Evolutionary conservation across 169 alveolate species (phyloP), one percentile per base, ranked within the genome.

Genomic region (Plasmodium malariae): DNA sequence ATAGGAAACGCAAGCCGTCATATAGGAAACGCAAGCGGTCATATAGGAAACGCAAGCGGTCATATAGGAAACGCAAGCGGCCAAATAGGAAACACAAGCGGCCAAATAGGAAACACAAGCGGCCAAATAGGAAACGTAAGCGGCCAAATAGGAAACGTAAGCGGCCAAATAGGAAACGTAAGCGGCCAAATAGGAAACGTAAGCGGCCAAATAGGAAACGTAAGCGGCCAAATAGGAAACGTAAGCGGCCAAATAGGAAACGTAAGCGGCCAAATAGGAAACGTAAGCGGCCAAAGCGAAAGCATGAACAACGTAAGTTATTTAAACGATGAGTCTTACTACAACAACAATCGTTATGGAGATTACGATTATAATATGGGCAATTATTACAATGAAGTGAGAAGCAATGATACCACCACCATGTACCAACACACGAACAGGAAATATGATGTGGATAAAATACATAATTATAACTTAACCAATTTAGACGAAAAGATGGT

Each of bases 401-500:
- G 69, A 26, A 72, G 24, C 21, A 59, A 17, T 32, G 71, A 62
- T 2, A 62, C 11, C n/a, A 62, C 12, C n/a, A n/a, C n/a, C n/a
- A n/a, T n/a, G n/a, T n/a, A n/a, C n/a, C n/a, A n/a, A n/a, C n/a
- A n/a, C n/a, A n/a, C n/a, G n/a, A n/a, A n/a, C n/a, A n/a, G n/a
- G n/a, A n/a, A 12, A 26, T 19, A 67, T 24, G 60, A 24, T 48
- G 34, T 3, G 14, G 74, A 17, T 2, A 34, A 65, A 0, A 17
- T 65, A 48, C 17, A 48, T n/a, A 45, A 40, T 1, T 24, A 19
- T 62, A 43, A 34, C 6, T 19, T 73, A 63, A 30, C 51, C 0
- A 30, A 40, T 11, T 19, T 57, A 36, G 87, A 73, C 7, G 87
- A 55, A 24, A 73, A 70, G 45, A 43, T 43, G 17, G 28, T 9